Percentiles rank a stretch among this genome's conserved stretches.
These are phyloP conservation scores for Omphalotus guepiniiformis DNA, from an alignment of 768 basidiomycete genomes.

Conservation along the genomic window DNA sequence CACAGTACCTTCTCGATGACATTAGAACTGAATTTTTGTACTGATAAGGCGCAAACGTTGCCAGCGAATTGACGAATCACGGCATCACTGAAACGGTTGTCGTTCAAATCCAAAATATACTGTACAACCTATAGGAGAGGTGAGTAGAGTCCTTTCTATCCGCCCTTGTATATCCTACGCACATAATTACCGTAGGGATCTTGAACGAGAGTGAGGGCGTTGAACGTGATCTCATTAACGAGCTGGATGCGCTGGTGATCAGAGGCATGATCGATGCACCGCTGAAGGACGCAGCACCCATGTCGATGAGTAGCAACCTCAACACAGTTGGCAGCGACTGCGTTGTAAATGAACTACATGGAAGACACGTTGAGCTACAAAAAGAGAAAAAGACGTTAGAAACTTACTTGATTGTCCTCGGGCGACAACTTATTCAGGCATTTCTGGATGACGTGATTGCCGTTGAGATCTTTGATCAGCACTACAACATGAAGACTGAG, in stretches of 20 bases:
- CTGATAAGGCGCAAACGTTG: conserved; percentile 95
- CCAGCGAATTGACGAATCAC: conserved; percentile 97
- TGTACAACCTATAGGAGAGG: conserved; percentile 73
- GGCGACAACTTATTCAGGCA: conserved; percentile 97
- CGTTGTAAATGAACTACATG: conserved; percentile 93
- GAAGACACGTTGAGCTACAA: not conserved
- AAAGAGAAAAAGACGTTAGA: not conserved
- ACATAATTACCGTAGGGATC: conserved; percentile 95
- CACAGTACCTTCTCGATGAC: conserved; percentile 93
- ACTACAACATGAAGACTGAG: conserved; percentile 97
- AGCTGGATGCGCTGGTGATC: conserved; percentile 93
- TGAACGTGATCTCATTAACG: conserved; percentile 98
- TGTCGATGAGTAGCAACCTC: conserved; percentile 98
- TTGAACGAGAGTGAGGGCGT: conserved; percentile 95
- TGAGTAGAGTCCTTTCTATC: no score
- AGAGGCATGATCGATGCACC: conserved; percentile 97
- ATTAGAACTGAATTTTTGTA: conserved; percentile 99
- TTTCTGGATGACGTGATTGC: conserved; percentile 98
- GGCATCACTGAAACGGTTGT: conserved; percentile 95
- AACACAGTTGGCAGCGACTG: conserved; percentile 97
- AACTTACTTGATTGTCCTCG: conserved; percentile 90
- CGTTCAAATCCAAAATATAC: conserved; percentile 97
- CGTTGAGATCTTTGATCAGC: conserved; percentile 97
- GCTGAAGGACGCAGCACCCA: conserved; percentile 96
- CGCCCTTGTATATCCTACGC: no score